phyloP scores from a whole-genome alignment of 805 yeast genomes.

The Barnettozyma sucrosica region DNA sequence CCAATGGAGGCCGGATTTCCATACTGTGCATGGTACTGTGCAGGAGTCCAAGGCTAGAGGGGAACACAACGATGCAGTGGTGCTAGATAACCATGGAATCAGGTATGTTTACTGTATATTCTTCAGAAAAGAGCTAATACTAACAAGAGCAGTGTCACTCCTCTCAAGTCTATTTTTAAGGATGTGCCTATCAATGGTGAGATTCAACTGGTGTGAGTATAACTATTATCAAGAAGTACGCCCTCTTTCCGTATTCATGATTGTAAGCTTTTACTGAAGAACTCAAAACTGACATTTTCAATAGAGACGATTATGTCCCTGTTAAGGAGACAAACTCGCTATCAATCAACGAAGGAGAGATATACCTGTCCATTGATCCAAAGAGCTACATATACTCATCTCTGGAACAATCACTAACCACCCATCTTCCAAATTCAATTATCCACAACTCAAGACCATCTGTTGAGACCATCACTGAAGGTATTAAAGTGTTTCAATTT shows the following conservation, averaged over 20 bases:
- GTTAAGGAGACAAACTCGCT: background rate
- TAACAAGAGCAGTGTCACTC: constrained; percentile 50
- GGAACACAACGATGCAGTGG: constrained; percentile 26
- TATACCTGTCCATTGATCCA: constrained; percentile 29
- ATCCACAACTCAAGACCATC: background rate
- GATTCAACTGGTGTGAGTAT: constrained; percentile 35
- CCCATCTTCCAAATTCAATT: constrained; percentile 29
- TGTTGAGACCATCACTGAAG: background rate
- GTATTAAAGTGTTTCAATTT: constrained; percentile 55
- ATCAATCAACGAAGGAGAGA: background rate
- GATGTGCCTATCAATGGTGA: constrained; percentile 53
- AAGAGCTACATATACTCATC: constrained; percentile 39
- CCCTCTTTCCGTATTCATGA: background rate
- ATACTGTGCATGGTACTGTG: constrained; percentile 52
- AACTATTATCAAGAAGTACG: background rate
- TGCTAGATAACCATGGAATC: constrained; percentile 25
- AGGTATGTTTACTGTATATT: constrained; percentile 18
- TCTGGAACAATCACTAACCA: constrained; percentile 26
- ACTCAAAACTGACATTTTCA: background rate
- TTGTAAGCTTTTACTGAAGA: background rate
- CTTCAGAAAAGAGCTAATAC: constrained; percentile 25
- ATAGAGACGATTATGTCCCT: background rate
- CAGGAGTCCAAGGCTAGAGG: constrained; percentile 28
- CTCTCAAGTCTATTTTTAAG: constrained; percentile 65
- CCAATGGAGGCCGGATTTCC: constrained; percentile 82